Conservation (phyloP, 2,329 filamentous ascomycete species). For the Dichotomopilus funicola region DNA sequence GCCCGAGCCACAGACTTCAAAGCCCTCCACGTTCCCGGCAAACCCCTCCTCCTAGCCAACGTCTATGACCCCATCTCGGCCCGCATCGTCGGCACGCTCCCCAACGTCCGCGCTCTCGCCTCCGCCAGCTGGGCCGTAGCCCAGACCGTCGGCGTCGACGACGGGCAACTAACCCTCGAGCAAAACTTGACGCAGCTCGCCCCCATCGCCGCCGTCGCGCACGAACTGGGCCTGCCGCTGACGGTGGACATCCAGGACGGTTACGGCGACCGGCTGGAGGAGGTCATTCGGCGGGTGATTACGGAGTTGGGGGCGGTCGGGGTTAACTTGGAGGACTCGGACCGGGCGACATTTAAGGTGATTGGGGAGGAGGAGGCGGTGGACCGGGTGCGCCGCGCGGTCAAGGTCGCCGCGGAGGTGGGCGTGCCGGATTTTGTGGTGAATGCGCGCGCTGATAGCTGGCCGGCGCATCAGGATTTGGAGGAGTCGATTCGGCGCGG, state of each 20-base stretch:
- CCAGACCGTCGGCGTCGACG: constrained; percentile 30
- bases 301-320: constrained; percentile 40
- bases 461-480: constrained; percentile 25
- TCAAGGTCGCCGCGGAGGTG: constrained; percentile 32
- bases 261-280: constrained; percentile 35
- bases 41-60: constrained; percentile 43
- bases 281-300: constrained; percentile 36
- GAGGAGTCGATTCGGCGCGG: constrained; percentile 39
- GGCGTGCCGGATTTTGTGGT: constrained; percentile 44
- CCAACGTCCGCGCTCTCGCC: constrained; percentile 32
- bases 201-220: constrained; percentile 33
- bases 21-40: constrained; percentile 36
- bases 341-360: constrained; percentile 32
- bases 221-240: constrained; percentile 31
- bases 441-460: constrained; percentile 45
- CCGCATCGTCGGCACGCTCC: constrained; percentile 30
- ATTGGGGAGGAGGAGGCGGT: constrained; percentile 36
- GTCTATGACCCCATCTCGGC: constrained; percentile 42
- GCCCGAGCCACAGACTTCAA: constrained; percentile 26
- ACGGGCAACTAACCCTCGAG: constrained; percentile 37
- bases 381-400: constrained; percentile 32
- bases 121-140: constrained; percentile 39
- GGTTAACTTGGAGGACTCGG: constrained; percentile 46
- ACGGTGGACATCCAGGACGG: constrained; percentile 49
- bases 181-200: constrained; percentile 37